A percentile compares a stretch with the other conserved stretches of the same genome.
These are phyloP conservation scores for Microbotryomycetes sp. DNA, from an alignment of 1,284 basidiomycete genomes.

Conservation along the genomic window DNA sequence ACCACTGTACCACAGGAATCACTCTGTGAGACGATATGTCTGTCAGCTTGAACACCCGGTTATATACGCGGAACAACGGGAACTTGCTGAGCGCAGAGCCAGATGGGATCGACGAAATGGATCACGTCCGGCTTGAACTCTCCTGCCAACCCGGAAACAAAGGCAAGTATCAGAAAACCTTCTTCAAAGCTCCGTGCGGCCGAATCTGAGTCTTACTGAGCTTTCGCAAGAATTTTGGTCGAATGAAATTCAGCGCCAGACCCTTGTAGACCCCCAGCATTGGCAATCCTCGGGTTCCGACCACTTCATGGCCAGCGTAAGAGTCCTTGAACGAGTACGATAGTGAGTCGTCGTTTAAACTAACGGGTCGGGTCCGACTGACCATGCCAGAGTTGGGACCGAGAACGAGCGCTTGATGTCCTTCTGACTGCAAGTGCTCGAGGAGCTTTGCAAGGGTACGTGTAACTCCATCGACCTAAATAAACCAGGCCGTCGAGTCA, in stretches of 20 bases:
- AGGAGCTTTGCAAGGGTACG: conserved; percentile 51
- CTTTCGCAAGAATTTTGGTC: conserved; percentile 49
- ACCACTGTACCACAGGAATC: conserved; percentile 38
- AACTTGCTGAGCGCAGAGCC: conserved; percentile 45
- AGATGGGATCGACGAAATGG: conserved; percentile 48
- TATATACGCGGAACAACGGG: background rate
- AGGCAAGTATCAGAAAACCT: background rate
- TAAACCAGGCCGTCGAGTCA: background rate
- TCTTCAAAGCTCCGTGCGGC: too few species aligned
- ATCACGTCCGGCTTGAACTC: conserved; percentile 50
- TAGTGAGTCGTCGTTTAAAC: too few species aligned
- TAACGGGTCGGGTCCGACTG: conserved; percentile 19
- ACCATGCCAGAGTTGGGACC: conserved; percentile 50
- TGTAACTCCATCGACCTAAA: conserved; percentile 51
- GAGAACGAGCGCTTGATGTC: conserved; percentile 50
- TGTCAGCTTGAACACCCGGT: conserved; percentile 21
- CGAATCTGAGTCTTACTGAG: conserved; percentile 31
- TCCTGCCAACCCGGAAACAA: conserved; percentile 20
- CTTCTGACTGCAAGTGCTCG: conserved; percentile 50
- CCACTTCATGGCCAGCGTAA: conserved; percentile 50
- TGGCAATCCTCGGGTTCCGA: conserved; percentile 52
- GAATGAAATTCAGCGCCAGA: conserved; percentile 52
- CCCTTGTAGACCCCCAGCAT: conserved; percentile 46
- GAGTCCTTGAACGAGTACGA: conserved; percentile 36
- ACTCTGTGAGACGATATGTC: background rate